Evolutionary conservation across 139 green algal species (phyloP).

Genomic region (Picochlorum sp.): DNA sequence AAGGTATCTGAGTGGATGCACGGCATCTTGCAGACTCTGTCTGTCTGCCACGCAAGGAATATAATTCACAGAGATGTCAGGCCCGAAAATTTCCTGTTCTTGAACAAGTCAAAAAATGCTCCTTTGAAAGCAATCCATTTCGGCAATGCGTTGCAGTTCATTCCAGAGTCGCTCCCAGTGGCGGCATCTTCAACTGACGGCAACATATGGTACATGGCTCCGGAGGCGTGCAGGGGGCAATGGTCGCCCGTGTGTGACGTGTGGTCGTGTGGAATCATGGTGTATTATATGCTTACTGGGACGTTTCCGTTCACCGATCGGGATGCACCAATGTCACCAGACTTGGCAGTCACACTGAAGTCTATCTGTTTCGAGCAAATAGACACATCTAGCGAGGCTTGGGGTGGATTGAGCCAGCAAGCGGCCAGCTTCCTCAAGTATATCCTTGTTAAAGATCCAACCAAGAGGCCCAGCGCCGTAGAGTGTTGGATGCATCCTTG

Average conservation of each 20-base stretch:
- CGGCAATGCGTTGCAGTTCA: constrained; percentile 42
- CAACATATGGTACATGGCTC: constrained; percentile 72
- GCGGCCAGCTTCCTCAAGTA: constrained; percentile 18
- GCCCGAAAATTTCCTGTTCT: constrained; percentile 40
- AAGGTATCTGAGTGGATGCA: constrained; percentile 29
- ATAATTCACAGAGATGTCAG: constrained; percentile 45
- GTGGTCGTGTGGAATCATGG: constrained; percentile 81
- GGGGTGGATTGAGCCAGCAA: constrained; percentile 11
- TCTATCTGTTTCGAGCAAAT: constrained; percentile 28
- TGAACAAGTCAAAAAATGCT: constrained; percentile 11
- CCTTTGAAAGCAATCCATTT: constrained; percentile 51
- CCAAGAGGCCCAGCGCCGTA: constrained; percentile 48
- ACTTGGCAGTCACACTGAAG: constrained; percentile 17
- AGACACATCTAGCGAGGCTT: constrained; percentile 7
- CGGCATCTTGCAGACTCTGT: constrained; percentile 32
- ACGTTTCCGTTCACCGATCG: constrained; percentile 28
- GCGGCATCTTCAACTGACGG: constrained; percentile 69
- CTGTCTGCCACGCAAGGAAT: constrained; percentile 31
- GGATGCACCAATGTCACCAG: constrained; percentile 12
- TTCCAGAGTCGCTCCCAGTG: constrained; percentile 41
- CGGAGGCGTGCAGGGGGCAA: constrained; percentile 61
- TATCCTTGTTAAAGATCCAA: constrained; percentile 49
- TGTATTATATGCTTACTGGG: constrained; percentile 24
- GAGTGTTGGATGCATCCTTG: constrained; percentile 69
- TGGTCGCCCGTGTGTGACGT: constrained; percentile 65